Conservation (phyloP, 108 stramenopile species). For the Skeletonema potamos region DNA sequence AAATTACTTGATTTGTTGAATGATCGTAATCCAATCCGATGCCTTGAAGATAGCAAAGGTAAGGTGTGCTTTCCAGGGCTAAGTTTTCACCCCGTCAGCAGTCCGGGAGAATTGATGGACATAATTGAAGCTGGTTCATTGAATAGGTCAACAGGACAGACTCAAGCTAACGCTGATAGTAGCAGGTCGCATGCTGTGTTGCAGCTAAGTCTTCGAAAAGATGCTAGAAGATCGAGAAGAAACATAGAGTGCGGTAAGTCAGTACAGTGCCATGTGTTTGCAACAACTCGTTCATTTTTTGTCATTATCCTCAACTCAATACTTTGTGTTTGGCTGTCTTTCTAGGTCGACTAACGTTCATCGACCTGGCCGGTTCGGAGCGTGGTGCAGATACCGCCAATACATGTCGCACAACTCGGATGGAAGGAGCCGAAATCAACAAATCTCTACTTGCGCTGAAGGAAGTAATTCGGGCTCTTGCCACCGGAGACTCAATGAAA, state of each 20-base stretch:
- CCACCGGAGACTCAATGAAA: slow-evolving; percentile 79
- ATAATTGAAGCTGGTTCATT: slow-evolving; percentile 89
- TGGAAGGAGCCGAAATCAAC: slow-evolving; percentile 99
- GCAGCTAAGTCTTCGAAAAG: slow-evolving; percentile 79
- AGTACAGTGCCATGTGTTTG: slow-evolving; percentile 9
- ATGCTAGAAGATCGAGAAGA: slow-evolving; percentile 45
- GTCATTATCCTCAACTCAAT: not conserved
- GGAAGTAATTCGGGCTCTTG: slow-evolving; percentile 98
- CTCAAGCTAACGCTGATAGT: slow-evolving; percentile 89
- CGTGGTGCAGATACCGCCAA: slow-evolving; percentile 95
- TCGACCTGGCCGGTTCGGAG: slow-evolving; percentile 98
- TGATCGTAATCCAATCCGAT: slow-evolving; percentile 79
- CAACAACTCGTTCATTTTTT: not conserved
- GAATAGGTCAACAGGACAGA: slow-evolving; percentile 96
- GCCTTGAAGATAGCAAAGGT: slow-evolving; percentile 93
- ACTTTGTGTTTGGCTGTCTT: not conserved
- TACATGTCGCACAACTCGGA: slow-evolving; percentile 88
- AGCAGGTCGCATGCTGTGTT: slow-evolving; percentile 95
- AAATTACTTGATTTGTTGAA: slow-evolving; percentile 95
- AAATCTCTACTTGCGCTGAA: slow-evolving; percentile 97
- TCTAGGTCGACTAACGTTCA: slow-evolving; percentile 89
- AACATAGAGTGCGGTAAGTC: slow-evolving; percentile 68
- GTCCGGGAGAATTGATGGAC: slow-evolving; percentile 84
- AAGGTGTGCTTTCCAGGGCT: slow-evolving; percentile 95
- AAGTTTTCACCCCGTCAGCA: slow-evolving; percentile 72